Percentiles rank a stretch among this genome's conserved stretches.
These are phyloP conservation scores for Closterium sp. DNA, from an alignment of 139 green algal species.

Conservation along the genomic window DNA sequence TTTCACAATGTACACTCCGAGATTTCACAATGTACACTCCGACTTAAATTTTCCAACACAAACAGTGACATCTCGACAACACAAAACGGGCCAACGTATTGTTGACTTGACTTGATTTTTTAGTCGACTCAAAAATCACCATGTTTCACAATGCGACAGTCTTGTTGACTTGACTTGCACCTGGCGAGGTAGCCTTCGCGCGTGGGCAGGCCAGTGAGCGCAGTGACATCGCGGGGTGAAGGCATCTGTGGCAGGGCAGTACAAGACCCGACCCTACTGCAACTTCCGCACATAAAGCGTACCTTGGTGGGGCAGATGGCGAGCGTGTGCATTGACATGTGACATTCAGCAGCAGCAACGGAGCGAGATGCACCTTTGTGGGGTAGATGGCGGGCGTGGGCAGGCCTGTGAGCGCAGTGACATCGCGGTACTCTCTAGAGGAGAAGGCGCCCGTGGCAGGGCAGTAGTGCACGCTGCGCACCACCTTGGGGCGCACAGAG, in stretches of 20 bases:
- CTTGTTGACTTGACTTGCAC: too few species aligned
- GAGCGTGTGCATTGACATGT: too few species aligned
- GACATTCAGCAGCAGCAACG: too few species aligned
- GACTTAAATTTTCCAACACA: too few species aligned
- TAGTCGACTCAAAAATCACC: too few species aligned
- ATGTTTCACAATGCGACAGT: too few species aligned
- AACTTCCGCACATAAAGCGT: constrained; percentile 91
- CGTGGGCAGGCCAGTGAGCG: constrained; percentile 70
- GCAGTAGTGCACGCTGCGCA: constrained; percentile 87
- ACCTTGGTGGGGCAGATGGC: too few species aligned
- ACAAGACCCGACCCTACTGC: constrained; percentile 83
- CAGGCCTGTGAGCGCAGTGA: constrained; percentile 72
- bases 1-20: too few species aligned
- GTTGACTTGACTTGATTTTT: too few species aligned
- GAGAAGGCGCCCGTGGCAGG: constrained; percentile 69
- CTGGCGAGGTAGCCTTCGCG: constrained; percentile 70
- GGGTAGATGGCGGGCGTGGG: constrained; percentile 75
- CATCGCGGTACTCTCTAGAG: constrained; percentile 84
- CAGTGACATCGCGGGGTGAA: constrained; percentile 84
- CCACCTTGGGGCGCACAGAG: constrained; percentile 86
- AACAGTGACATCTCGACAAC: too few species aligned
- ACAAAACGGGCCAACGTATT: too few species aligned
- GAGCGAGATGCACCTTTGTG: constrained; percentile 50
- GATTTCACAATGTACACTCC: too few species aligned
- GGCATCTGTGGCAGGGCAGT: constrained; percentile 71